These are phyloP conservation scores for Saturnispora hagleri DNA, from an alignment of 805 yeast species.

Conservation along the genomic window DNA sequence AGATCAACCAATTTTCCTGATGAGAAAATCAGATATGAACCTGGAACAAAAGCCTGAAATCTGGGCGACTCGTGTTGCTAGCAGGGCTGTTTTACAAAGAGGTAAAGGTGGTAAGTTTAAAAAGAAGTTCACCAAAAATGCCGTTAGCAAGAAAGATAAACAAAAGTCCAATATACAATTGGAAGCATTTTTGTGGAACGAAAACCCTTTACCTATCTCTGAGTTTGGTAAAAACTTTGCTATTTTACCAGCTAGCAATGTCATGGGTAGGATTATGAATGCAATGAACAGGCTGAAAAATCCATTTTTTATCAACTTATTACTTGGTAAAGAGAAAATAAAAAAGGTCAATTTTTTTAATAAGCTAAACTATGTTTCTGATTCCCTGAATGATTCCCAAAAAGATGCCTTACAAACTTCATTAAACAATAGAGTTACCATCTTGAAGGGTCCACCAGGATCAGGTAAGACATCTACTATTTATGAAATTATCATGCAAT, in stretches of 20 bases:
- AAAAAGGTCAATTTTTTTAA: constrained; percentile 43
- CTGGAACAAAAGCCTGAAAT: constrained; percentile 27
- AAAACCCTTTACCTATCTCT: constrained; percentile 19
- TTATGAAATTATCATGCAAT: constrained; percentile 71
- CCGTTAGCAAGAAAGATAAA: constrained; percentile 6
- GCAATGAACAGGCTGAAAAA: constrained; percentile 54
- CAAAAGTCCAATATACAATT: constrained; percentile 32
- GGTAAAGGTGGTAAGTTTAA: constrained; percentile 21
- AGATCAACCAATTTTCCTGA: constrained; percentile 49
- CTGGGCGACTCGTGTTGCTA: constrained; percentile 48
- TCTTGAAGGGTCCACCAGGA: constrained; percentile 76
- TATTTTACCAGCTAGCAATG: constrained; percentile 54
- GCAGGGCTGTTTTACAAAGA: constrained; percentile 28
- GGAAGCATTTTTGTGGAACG: constrained; percentile 52
- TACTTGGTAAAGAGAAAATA: constrained; percentile 24
- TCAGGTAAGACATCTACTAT: constrained; percentile 80
- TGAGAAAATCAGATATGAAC: constrained; percentile 36
- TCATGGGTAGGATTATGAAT: constrained; percentile 51
- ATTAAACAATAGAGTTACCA: constrained; percentile 45
- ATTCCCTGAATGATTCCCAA: constrained; percentile 65
- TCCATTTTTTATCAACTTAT: constrained; percentile 37
- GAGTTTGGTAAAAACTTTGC: constrained; percentile 25
- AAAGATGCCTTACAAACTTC: constrained; percentile 63
- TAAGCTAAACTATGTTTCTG: constrained; percentile 38
- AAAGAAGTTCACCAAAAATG: constrained; percentile 10